These are phyloP conservation scores for Yarrowia yakushimensis DNA, from an alignment of 805 yeast genomes.

Conservation along the genomic window DNA sequence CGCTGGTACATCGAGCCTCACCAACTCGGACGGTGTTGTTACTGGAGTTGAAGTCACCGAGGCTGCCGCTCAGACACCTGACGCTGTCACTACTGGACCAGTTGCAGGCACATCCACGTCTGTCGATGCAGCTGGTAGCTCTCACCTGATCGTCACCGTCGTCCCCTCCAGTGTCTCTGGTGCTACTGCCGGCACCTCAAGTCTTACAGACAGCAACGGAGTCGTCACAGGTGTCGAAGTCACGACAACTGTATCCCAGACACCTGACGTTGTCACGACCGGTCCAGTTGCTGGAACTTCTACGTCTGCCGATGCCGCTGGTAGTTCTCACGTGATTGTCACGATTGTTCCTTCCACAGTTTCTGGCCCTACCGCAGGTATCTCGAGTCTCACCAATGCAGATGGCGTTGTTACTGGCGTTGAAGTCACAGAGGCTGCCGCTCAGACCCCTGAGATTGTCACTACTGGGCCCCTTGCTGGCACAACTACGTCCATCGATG, in stretches of 20 bases:
- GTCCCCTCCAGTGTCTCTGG: not conserved
- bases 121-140: not conserved
- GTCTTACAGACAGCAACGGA: not conserved
- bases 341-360: not conserved
- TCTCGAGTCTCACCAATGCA: not conserved
- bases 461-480: not conserved
- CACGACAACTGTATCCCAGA: not conserved
- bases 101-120: not conserved
- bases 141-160: not conserved
- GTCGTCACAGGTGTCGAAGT: not conserved
- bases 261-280: not conserved
- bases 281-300: not conserved
- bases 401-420: not conserved
- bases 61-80: not conserved
- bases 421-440: not conserved
- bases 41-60: not conserved
- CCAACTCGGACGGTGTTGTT: not conserved
- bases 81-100: not conserved
- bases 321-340: not conserved
- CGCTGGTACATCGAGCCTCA: not conserved
- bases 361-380: not conserved
- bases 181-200: not conserved
- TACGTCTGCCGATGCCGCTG: not conserved
- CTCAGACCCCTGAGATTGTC: not conserved
- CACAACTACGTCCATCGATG: not conserved